These are phyloP conservation scores for Colletotrichum chlorophyti DNA, from an alignment of 2,329 filamentous ascomycete genomes.

Conservation along the genomic window DNA sequence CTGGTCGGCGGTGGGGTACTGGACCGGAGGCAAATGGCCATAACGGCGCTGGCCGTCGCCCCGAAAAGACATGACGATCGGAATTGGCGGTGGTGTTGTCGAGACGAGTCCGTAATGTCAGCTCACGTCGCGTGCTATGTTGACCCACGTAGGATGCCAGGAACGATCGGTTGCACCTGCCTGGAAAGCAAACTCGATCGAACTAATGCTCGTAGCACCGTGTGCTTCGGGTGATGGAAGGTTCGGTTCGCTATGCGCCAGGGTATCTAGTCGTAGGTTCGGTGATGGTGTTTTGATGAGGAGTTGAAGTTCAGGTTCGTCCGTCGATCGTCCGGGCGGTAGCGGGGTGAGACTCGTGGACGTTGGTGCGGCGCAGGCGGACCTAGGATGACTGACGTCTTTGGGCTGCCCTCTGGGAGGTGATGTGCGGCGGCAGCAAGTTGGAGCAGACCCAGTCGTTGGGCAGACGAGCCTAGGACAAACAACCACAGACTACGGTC, in stretches of 20 bases:
- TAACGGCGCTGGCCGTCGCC: conserved; percentile 69
- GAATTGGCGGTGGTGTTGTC: background rate
- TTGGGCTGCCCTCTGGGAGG: conserved; percentile 11
- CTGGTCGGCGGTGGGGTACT: conserved; percentile 61
- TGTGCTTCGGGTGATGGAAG: background rate
- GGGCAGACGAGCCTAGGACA: conserved; percentile 14
- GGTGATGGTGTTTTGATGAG: background rate
- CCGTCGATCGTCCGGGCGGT: conserved; percentile 7
- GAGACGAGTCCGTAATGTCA: background rate
- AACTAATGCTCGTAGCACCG: background rate
- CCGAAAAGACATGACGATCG: conserved; percentile 64
- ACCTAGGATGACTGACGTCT: conserved; percentile 22
- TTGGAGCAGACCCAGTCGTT: conserved; percentile 13
- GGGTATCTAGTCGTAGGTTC: background rate
- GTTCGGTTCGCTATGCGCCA: conserved; percentile 5
- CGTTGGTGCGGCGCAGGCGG: conserved; percentile 17
- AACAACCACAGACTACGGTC: background rate
- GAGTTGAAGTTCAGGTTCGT: conserved; percentile 12
- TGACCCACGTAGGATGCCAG: conserved; percentile 6
- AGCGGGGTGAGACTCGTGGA: conserved; percentile 22
- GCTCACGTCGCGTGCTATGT: conserved; percentile 12
- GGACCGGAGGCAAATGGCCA: conserved; percentile 70
- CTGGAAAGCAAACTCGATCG: conserved; percentile 14
- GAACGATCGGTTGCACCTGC: conserved; percentile 16
- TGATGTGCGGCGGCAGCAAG: conserved; percentile 9